phyloP scores from a whole-genome alignment of 2,329 filamentous ascomycete genomes.

The Monilinia aucupariae region DNA sequence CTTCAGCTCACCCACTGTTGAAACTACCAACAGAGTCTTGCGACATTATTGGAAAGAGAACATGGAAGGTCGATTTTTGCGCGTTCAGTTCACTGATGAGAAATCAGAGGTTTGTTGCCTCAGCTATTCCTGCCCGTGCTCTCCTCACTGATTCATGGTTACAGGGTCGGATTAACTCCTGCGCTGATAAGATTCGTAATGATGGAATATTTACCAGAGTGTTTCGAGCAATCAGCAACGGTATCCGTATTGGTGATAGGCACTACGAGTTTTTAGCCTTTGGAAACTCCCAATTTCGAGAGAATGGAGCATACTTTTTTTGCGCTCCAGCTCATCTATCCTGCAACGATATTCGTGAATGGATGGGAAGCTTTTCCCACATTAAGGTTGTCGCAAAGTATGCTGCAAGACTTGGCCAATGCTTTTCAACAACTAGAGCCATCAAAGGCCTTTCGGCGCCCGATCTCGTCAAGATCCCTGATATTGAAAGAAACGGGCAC shows the following conservation, averaged over 20 bases:
- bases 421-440: conserved; percentile 85
- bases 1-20: conserved; percentile 69
- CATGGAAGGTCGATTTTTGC: conserved; percentile 71
- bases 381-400: conserved; percentile 86
- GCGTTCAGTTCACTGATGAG: conserved; percentile 88
- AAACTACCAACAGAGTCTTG: conserved; percentile 83
- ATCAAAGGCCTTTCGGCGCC: conserved; percentile 59
- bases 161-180: conserved; percentile 54
- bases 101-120: conserved; percentile 36
- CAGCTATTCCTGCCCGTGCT: conserved; percentile 25
- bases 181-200: conserved; percentile 47
- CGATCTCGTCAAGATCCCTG: conserved; percentile 53
- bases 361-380: conserved; percentile 80
- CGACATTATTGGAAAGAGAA: conserved; percentile 59
- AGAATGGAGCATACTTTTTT: conserved; percentile 92
- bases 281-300: conserved; percentile 90
- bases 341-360: conserved; percentile 70
- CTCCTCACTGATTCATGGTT: conserved; percentile 27
- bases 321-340: conserved; percentile 61
- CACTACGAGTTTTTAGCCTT: conserved; percentile 88
- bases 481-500: conserved; percentile 63
- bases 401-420: conserved; percentile 84
- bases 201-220: conserved; percentile 71
- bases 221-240: conserved; percentile 64
- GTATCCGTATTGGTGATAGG: conserved; percentile 75